phyloP scores from a whole-genome alignment of 192 early-diverging fungal genomes.

The Umbelopsis sp. region DNA sequence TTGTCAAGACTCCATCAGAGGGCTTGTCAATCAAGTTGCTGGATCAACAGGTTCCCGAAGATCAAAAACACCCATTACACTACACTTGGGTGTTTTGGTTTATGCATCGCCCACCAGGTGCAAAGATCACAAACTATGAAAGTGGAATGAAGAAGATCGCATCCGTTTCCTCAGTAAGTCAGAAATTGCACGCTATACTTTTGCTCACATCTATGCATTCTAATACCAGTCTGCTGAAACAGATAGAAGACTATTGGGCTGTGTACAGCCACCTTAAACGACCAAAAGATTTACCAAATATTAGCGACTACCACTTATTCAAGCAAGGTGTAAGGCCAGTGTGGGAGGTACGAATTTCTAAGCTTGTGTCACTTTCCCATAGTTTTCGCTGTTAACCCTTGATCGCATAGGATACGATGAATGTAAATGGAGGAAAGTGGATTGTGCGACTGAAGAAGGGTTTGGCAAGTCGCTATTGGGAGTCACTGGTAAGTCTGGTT shows the following conservation, averaged over 20 bases:
- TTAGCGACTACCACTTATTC: slow-evolving; percentile 93
- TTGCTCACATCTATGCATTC: background rate
- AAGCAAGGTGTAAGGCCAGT: slow-evolving; percentile 89
- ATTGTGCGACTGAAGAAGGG: slow-evolving; percentile 93
- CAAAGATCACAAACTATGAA: slow-evolving; percentile 88
- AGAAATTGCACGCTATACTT: background rate
- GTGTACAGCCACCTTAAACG: slow-evolving; percentile 79
- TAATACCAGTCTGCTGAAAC: background rate
- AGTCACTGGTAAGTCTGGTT: slow-evolving; percentile 63
- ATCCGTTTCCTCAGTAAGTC: slow-evolving; percentile 71
- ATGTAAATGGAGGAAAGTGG: slow-evolving; percentile 94
- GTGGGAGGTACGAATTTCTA: slow-evolving; percentile 74
- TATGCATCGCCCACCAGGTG: slow-evolving; percentile 87
- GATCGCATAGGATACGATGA: slow-evolving; percentile 60
- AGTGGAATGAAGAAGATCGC: slow-evolving; percentile 84
- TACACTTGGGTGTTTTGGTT: slow-evolving; percentile 93
- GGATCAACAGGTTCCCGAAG: background rate
- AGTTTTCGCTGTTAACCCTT: background rate
- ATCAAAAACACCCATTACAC: slow-evolving; percentile 62
- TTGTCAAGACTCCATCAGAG: background rate
- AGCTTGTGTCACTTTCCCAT: background rate
- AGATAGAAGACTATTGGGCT: slow-evolving; percentile 81
- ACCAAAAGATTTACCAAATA: slow-evolving; percentile 80
- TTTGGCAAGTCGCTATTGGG: slow-evolving; percentile 90
- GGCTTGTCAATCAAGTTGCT: background rate